These are phyloP conservation scores for Arthrocladium fulminans DNA, from an alignment of 2,329 filamentous ascomycete species.

Conservation along the genomic window DNA sequence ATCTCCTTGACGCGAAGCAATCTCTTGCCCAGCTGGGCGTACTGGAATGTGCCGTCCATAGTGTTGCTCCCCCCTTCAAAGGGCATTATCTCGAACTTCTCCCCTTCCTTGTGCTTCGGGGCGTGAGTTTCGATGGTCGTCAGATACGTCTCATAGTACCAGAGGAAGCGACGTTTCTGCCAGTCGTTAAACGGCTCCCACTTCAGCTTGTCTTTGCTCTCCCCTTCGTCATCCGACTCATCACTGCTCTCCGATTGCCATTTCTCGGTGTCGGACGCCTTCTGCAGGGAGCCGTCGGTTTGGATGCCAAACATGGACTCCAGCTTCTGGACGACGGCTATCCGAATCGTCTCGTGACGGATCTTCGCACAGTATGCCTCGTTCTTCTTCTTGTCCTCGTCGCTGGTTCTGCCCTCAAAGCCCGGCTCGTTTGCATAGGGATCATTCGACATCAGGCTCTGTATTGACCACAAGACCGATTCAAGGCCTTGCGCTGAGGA, in stretches of 20 bases:
- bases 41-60: conserved; percentile 84
- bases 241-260: conserved; percentile 35
- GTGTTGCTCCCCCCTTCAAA: conserved; percentile 70
- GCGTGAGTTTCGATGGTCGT: conserved; percentile 57
- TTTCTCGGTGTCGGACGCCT: conserved; percentile 28
- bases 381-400: conserved; percentile 63
- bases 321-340: conserved; percentile 76
- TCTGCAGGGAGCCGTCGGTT: conserved; percentile 38
- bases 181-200: conserved; percentile 87
- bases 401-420: conserved; percentile 65
- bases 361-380: conserved; percentile 79
- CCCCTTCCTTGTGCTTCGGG: conserved; percentile 53
- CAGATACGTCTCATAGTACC: conserved; percentile 90
- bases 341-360: conserved; percentile 76
- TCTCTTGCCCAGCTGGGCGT: conserved; percentile 61
- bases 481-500: conserved; percentile 91
- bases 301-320: conserved; percentile 67
- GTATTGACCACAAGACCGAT: conserved; percentile 88
- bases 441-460: conserved; percentile 88
- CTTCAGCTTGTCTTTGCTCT: conserved; percentile 43
- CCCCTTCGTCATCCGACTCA: conserved; percentile 38
- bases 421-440: conserved; percentile 96
- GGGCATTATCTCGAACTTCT: conserved; percentile 68
- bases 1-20: conserved; percentile 59
- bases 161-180: conserved; percentile 83